Evolutionary conservation across 257 asterid species (phyloP).

Genomic region (Gardenia jasminoides): DNA sequence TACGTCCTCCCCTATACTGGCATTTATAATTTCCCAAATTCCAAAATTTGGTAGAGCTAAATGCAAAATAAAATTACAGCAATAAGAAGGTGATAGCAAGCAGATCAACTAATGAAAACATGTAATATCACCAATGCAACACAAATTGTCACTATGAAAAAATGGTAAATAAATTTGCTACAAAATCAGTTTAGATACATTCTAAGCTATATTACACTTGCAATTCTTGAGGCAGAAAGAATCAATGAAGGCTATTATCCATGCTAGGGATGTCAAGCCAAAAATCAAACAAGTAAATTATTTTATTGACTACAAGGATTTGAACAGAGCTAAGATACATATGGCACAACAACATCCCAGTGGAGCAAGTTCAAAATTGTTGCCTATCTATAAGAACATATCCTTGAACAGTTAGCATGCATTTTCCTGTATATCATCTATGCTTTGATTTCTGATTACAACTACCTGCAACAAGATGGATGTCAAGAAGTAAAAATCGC

Average conservation of each 20-base stretch:
- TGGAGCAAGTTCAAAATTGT: not conserved
- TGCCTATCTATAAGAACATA: slow-evolving; percentile 4
- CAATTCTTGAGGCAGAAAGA: not conserved
- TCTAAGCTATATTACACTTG: not conserved
- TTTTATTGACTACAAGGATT: not conserved
- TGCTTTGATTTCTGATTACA: slow-evolving; percentile 11
- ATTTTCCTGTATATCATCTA: slow-evolving; percentile 1
- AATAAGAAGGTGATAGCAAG: not conserved
- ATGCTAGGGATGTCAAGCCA: not conserved
- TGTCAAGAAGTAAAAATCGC: not conserved
- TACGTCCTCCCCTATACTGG: too few relatives aligned
- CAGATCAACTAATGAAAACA: too few relatives aligned
- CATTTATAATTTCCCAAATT: too few relatives aligned
- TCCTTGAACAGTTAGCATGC: slow-evolving; percentile 1
- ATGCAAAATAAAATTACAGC: not conserved
- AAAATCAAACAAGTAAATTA: too few relatives aligned
- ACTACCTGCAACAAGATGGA: slow-evolving; percentile 7
- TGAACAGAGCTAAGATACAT: not conserved
- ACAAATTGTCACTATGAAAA: not conserved
- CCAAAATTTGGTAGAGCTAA: too few relatives aligned
- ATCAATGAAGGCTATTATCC: not conserved
- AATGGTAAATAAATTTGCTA: not conserved
- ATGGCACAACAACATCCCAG: not conserved
- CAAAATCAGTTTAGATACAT: not conserved
- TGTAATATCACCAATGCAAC: too few relatives aligned